Evolutionary conservation across 1,139 yeast genomes (phyloP), one percentile per base, ranked within the genome.

Genomic region (Pichia kudriavzevii): DNA sequence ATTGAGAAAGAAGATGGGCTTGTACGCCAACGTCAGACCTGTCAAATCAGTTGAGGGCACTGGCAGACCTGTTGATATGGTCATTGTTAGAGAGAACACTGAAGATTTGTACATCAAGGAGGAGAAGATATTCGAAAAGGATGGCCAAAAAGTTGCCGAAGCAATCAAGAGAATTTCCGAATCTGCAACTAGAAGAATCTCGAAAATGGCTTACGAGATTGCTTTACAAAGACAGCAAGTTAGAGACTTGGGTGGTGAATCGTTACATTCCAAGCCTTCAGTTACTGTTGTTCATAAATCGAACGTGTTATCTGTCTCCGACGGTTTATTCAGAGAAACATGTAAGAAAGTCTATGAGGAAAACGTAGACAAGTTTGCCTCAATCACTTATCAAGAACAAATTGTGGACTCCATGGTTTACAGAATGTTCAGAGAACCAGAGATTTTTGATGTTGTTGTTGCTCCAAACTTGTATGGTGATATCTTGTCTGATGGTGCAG

Each of bases 391-490:
- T 63, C 83, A 83, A 58, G 98, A 91, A 66, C 98, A 91, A 68
- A 88, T 91, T 58, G 97, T 91, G 34, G 98, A 91, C 67, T 87
- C 97, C 18, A 91, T 93, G 98, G 98, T 91, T 41, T 91, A 91
- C 75, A 76, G 95, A 61, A 76, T 91, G 88, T 91, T 91, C 77
- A 79, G 96, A 63, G 96, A 91, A 63, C 98, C 98, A 35, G 88
- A 87, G 57, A 79, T 82, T 58, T 91, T 91, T 54, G 98, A 91
- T 56, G 98, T 93, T 40, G 93, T 91, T 27, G 98, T 91, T 37
- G 98, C 97, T 43, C 98, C 98, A 54, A 91, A 93, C 71, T 72
- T 91, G 59, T 91, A 91, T 61, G 98, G 98, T 59, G 98, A 91
- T 61, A 87, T 91, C 50, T 69, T 93, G 51, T 82, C 95, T 49